These are phyloP conservation scores for Solanum chiquidenum DNA, from an alignment of 257 asterid genomes.

Conservation along the genomic window DNA sequence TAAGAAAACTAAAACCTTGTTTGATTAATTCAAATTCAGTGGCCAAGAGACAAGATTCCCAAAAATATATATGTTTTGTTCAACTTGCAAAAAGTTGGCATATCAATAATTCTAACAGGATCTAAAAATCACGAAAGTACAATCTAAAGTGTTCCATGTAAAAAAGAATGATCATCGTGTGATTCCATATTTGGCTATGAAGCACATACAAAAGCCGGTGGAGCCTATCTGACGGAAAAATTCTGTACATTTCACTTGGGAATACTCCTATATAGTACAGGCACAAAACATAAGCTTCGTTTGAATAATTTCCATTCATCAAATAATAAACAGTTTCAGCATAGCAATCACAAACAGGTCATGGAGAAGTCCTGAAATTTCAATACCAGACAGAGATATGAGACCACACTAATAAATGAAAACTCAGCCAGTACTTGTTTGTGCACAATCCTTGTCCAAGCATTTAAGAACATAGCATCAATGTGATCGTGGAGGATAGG, in stretches of 20 bases:
- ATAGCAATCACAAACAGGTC: neutral
- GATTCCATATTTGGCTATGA: neutral
- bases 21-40: neutral
- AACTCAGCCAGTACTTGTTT: neutral
- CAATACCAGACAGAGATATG: neutral
- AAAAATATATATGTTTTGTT: neutral
- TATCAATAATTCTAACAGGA: neutral
- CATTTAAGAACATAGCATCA: neutral
- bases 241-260: neutral
- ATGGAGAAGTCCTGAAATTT: neutral
- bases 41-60: neutral
- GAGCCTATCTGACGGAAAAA: neutral
- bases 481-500: conserved; percentile 21
- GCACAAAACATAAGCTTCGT: neutral
- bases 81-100: neutral
- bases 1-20: neutral
- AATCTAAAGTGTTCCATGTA: neutral
- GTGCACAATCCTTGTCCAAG: neutral
- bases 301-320: neutral
- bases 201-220: neutral
- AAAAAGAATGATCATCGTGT: neutral
- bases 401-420: neutral
- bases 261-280: neutral
- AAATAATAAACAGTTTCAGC: neutral
- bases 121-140: neutral